Base-by-base conservation (phyloP, 176 grass and related monocot genomes). In the bread wheat (Triticum aestivum) region DNA sequence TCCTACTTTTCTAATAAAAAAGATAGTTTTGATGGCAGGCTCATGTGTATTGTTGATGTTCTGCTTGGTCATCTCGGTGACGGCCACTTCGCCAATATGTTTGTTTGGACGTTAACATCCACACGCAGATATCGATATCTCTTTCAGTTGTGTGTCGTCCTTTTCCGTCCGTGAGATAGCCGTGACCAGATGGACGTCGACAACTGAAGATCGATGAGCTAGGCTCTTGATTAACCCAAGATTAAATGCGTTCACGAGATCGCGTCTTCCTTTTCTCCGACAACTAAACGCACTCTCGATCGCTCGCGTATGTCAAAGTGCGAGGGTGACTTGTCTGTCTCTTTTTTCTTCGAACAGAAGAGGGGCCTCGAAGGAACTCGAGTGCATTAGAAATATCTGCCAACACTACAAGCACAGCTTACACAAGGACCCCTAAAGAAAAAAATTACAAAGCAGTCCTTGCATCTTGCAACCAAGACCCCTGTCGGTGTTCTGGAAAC, bases 191-290 rank as follows among this genome's bases (percentile, higher is more conserved):
- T 38, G 7, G 73, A 66, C 15, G 42, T 63, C 23, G 37, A 81
- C 5, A 59, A 81, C 64, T 70, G 12, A 68, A 66, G 47, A 70
- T 5, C 49, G 5, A 52, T 52, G 15, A 52, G 15, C 49, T 52
- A 52, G 15, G 15, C 15, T 18, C 14, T 52, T 52, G 49, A 52
- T 52, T 52, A 18, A 52, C 49, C 15, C 49, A 17, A 5, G 15
- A 49, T 75, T 49, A 75, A 29, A 17, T 66, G 33, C 27, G 66
- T 79, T 65, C 84, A 87, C 33, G 42, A 65, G 41, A 44, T 83
- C 6, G 24, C 52, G 15, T 52, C 89, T 58, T 67, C 74, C 74
- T 44, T 83, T 90, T 73, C 84, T 90, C 79, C 65, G 74, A 79
- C 84, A 90, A 61, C 41, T 87, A 34, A 79, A 84, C 45, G 65